These are phyloP conservation scores for Escallonia herrerae DNA, from an alignment of 129 eudicot species.

Conservation along the genomic window DNA sequence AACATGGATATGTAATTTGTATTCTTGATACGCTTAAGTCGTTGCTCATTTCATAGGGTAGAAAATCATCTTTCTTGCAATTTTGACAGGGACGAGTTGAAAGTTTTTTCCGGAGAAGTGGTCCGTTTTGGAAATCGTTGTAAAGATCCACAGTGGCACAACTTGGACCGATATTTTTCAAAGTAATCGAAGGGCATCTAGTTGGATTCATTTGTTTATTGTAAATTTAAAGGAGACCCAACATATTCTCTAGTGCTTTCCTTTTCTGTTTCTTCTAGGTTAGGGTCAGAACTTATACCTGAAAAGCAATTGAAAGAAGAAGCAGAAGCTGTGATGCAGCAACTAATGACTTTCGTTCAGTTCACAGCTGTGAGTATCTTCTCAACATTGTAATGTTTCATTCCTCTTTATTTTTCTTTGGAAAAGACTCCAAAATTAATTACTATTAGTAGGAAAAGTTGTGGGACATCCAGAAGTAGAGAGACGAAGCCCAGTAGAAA, in stretches of 20 bases:
- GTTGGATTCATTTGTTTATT: neutral
- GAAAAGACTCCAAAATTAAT: too few relatives aligned
- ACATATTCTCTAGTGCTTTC: conserved; percentile 18
- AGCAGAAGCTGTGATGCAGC: conserved; percentile 74
- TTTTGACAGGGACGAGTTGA: conserved; percentile 73
- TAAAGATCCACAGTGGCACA: conserved; percentile 99
- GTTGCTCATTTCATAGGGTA: neutral
- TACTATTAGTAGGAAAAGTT: too few relatives aligned
- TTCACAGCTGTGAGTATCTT: conserved; percentile 77
- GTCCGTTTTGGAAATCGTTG: conserved; percentile 96
- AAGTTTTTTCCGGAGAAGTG: conserved; percentile 86
- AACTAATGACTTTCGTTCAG: conserved; percentile 72
- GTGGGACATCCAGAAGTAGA: too few relatives aligned
- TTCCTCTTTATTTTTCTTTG: conserved; percentile 6
- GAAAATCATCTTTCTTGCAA: conserved; percentile 1
- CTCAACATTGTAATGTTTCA: neutral
- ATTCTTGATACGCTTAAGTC: neutral
- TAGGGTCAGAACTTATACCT: conserved; percentile 65
- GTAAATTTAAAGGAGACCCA: conserved; percentile 7
- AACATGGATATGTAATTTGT: neutral
- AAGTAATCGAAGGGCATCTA: conserved; percentile 40
- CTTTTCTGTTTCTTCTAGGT: conserved; percentile 29
- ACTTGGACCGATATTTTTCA: conserved; percentile 91
- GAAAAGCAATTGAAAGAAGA: conserved; percentile 81
- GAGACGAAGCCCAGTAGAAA: too few relatives aligned